Evolutionary conservation across 257 asterid species (phyloP), one percentile per base, ranked within the genome.

Genomic region (Fraxinus excelsior): DNA sequence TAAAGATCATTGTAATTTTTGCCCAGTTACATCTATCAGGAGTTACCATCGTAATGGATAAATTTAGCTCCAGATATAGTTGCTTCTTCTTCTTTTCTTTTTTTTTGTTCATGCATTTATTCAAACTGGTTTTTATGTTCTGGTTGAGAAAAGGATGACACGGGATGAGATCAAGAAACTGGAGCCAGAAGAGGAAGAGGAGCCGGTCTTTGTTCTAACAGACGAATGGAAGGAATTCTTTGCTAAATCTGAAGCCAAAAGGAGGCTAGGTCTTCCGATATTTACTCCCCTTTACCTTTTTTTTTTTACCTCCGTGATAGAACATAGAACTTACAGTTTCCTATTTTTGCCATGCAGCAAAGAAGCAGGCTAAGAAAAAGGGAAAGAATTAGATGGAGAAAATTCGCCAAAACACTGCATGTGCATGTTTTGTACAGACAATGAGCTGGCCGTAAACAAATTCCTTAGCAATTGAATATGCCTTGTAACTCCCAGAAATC

Each of bases 151-250:
- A 62, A 88, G 89, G 71, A 53, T 79, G 80, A 78, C 64, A 75
- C 84, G 71, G 46, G 84, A 86, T 31, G 90, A 80, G 76, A 71
- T 74, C 25, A 81, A 72, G 67, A 77, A 80, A 72, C 53, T 76
- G 67, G 93, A 82, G 14, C 29, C 14, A 68, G 72, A 29, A 10
- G 92, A 88, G 53, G 88, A 81, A 4, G 95, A 85, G 14, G 98
- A 94, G 19, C 94, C 95, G 2, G 67, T 89, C 40, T 92, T 89
- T 38, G 97, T 92, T 78, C 88, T 90, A 65, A 94, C 97, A 14
- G 97, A 94, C 79, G 98, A 94, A 82, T 91, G 97, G 98, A 89
- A 84, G 84, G 98, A 92, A 1, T 92, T 94, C 86, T 91, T 92
- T 74, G 96, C 97, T 4, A 91, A 94, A 78, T 92, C 97, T 14